Evolutionary conservation across 805 yeast species (phyloP).

Genomic region (Kazachstania taianensis): DNA sequence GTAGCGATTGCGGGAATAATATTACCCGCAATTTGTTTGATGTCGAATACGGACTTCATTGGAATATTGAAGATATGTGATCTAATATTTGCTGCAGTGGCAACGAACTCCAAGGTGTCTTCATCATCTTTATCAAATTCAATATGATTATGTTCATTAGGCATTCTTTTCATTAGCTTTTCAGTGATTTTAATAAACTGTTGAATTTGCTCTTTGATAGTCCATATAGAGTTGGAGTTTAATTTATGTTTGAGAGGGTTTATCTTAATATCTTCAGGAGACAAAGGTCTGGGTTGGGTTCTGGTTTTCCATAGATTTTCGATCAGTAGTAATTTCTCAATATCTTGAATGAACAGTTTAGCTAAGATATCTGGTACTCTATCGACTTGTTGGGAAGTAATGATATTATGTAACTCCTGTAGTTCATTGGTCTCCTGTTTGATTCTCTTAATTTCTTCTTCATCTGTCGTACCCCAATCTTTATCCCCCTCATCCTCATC

Average conservation of each 20-base stretch:
- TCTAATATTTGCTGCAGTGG: slow-evolving; percentile 73
- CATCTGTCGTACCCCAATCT: slow-evolving; percentile 50
- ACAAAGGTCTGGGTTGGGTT: slow-evolving; percentile 55
- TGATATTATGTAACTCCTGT: slow-evolving; percentile 36
- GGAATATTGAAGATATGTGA: slow-evolving; percentile 62
- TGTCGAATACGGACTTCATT: slow-evolving; percentile 66
- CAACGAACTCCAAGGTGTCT: slow-evolving; percentile 82
- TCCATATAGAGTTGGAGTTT: slow-evolving; percentile 41
- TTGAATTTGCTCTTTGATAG: slow-evolving; percentile 48
- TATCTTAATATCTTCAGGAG: slow-evolving; percentile 4
- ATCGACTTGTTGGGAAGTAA: slow-evolving; percentile 23
- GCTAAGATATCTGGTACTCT: slow-evolving; percentile 37
- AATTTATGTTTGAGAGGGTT: slow-evolving; percentile 12
- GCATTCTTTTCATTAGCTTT: slow-evolving; percentile 40
- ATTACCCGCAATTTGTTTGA: slow-evolving; percentile 93
- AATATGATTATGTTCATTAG: slow-evolving; percentile 31
- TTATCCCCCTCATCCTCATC: slow-evolving; percentile 33
- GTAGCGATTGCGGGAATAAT: slow-evolving; percentile 98
- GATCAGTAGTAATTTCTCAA: slow-evolving; percentile 58
- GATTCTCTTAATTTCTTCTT: slow-evolving; percentile 53
- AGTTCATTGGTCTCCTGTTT: slow-evolving; percentile 61
- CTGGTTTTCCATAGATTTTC: slow-evolving; percentile 74
- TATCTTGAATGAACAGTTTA: slow-evolving; percentile 65
- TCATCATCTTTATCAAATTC: slow-evolving; percentile 92
- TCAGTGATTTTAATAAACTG: slow-evolving; percentile 44